These are phyloP conservation scores for Avicennia marina DNA, from an alignment of 257 asterid genomes.

Conservation along the genomic window DNA sequence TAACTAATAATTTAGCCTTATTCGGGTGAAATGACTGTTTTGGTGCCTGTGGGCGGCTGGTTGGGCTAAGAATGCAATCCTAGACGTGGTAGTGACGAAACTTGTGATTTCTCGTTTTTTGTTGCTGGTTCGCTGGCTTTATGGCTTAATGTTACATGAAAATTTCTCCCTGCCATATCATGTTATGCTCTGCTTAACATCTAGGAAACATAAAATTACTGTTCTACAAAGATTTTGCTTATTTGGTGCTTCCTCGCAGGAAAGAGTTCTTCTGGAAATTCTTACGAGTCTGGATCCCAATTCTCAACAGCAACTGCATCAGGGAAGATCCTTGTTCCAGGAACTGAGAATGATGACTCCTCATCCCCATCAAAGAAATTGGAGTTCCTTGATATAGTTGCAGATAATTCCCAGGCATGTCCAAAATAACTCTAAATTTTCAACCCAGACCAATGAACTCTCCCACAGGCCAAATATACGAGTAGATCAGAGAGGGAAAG, in stretches of 20 bases:
- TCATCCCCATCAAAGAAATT: constrained; percentile 32
- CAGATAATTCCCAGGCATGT: constrained; percentile 55
- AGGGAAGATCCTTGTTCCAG: constrained; percentile 81
- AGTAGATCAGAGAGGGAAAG: not conserved
- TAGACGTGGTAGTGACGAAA: not conserved
- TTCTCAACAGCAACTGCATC: constrained; percentile 61
- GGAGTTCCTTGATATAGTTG: constrained; percentile 36
- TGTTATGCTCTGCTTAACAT: not conserved
- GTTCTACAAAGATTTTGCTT: constrained; percentile 8
- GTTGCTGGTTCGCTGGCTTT: not conserved
- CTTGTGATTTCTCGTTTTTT: not conserved
- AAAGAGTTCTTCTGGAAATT: constrained; percentile 53
- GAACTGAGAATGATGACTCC: constrained; percentile 45
- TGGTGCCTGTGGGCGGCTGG: too few species aligned
- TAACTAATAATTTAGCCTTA: too few species aligned
- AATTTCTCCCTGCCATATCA: not conserved
- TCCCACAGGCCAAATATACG: not conserved
- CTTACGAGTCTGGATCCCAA: constrained; percentile 44
- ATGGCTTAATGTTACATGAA: not conserved
- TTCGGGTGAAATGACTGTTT: too few species aligned
- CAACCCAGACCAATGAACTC: not conserved
- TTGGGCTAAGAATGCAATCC: too few species aligned
- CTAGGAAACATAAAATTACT: not conserved
- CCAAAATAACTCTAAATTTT: not conserved
- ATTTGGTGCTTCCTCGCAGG: constrained; percentile 50